Conservation (phyloP, 2,329 filamentous ascomycete genomes). For the Pseudogymnoascus pannorum region DNA sequence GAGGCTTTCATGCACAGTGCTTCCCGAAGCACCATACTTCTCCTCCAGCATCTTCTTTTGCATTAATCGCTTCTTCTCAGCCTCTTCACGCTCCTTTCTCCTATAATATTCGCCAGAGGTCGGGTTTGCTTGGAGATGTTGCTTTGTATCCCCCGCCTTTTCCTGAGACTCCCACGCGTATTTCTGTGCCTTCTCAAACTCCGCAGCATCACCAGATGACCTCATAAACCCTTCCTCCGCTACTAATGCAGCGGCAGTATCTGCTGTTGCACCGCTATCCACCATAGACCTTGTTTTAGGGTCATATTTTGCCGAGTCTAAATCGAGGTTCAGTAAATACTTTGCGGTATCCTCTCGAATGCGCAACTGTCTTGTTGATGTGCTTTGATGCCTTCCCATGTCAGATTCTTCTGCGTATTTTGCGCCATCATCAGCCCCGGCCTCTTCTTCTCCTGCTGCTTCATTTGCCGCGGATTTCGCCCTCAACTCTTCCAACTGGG, state of each 20-base stretch:
- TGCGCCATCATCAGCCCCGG: constrained; percentile 51
- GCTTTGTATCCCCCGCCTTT: constrained; percentile 64
- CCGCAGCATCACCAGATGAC: constrained; percentile 81
- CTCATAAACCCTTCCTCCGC: constrained; percentile 91
- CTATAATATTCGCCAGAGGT: constrained; percentile 82
- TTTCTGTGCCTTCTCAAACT: constrained; percentile 81
- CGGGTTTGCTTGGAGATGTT: constrained; percentile 93
- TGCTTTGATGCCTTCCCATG: constrained; percentile 90
- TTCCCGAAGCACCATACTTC: constrained; percentile 70
- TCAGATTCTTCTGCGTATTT: constrained; percentile 93
- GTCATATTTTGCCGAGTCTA: constrained; percentile 96
- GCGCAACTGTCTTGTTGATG: constrained; percentile 80
- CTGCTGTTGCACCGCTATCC: constrained; percentile 70
- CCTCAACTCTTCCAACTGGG: constrained; percentile 72
- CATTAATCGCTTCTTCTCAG: constrained; percentile 59
- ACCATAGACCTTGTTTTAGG: constrained; percentile 92
- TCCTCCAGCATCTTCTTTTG: constrained; percentile 65
- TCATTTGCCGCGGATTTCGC: constrained; percentile 42
- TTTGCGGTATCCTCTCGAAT: constrained; percentile 96
- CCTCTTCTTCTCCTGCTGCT: constrained; percentile 42
- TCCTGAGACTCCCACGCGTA: constrained; percentile 97
- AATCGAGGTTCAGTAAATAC: constrained; percentile 87
- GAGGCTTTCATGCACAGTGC: constrained; percentile 52
- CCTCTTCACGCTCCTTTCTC: constrained; percentile 71
- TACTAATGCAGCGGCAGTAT: constrained; percentile 73